phyloP scores from a whole-genome alignment of 768 basidiomycete species.

The Panaeolus papilionaceus region DNA sequence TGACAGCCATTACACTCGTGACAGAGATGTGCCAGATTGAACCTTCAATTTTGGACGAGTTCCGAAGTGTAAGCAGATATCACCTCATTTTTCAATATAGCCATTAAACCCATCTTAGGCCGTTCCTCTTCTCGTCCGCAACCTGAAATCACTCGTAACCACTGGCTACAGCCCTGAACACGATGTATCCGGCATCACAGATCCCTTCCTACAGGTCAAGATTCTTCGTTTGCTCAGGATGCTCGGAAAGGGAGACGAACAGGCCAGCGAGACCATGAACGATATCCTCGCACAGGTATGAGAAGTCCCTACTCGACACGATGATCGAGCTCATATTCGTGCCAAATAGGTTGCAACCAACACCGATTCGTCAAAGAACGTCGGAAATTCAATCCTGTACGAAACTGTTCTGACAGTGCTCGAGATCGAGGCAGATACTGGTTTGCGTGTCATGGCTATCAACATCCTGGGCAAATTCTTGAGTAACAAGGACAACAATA shows the following conservation, averaged over 20 bases:
- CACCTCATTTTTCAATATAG: conserved; percentile 14
- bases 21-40: conserved; percentile 94
- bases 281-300: conserved; percentile 94
- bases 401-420: conserved; percentile 96
- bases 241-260: conserved; percentile 84
- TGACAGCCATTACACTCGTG: conserved; percentile 93
- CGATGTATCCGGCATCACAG: conserved; percentile 99
- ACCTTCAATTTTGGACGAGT: conserved; percentile 75
- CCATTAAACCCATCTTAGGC: conserved; percentile 53
- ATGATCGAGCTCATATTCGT: conserved; percentile 12
- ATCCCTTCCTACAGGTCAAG: conserved; percentile 95
- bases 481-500: conserved; percentile 98
- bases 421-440: conserved; percentile 96
- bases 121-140: conserved; percentile 91
- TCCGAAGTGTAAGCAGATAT: conserved; percentile 76
- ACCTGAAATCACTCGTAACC: conserved; percentile 92
- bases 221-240: conserved; percentile 86
- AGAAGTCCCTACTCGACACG: not conserved
- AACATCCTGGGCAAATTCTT: conserved; percentile 99
- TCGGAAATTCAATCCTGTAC: conserved; percentile 97
- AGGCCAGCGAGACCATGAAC: conserved; percentile 96
- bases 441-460: conserved; percentile 98
- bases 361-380: conserved; percentile 97
- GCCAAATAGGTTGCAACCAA: conserved; percentile 90
- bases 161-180: conserved; percentile 99